These are phyloP conservation scores for Globisporangium alternatum DNA, from an alignment of 352 stramenopile species.

Conservation along the genomic window DNA sequence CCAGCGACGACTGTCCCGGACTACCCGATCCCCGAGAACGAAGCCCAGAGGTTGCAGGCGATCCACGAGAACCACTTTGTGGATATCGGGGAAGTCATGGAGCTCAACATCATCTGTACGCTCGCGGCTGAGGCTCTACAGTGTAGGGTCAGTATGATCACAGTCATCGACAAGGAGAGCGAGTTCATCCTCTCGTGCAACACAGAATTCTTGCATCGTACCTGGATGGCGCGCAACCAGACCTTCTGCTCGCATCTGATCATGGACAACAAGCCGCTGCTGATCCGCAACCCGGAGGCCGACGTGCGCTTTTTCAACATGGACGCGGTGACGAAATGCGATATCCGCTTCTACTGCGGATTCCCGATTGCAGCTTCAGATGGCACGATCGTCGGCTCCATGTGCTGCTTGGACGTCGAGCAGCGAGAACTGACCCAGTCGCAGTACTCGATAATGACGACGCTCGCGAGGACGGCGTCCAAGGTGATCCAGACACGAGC, in stretches of 20 bases:
- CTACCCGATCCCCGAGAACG: not conserved
- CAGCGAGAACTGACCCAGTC: not conserved
- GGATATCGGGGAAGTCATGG: not conserved
- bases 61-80: constrained; percentile 2
- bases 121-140: not conserved
- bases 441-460: constrained; percentile 4
- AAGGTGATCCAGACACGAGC: constrained; percentile 1
- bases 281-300: constrained; percentile 54
- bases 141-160: not conserved
- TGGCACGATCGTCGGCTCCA: not conserved
- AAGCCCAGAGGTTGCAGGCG: not conserved
- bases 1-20: not conserved
- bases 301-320: constrained; percentile 56
- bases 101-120: constrained; percentile 4
- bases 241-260: constrained; percentile 65
- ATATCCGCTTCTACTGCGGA: constrained; percentile 2
- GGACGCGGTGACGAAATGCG: not conserved
- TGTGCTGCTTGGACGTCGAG: not conserved
- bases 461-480: not conserved
- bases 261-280: constrained; percentile 53
- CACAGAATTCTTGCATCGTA: not conserved
- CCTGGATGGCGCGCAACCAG: not conserved
- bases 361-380: not conserved
- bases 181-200: constrained; percentile 4
- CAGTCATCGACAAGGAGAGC: not conserved